Evolutionary conservation across 345 rosid genomes (phyloP).

Genomic region (Carallia brachiata): DNA sequence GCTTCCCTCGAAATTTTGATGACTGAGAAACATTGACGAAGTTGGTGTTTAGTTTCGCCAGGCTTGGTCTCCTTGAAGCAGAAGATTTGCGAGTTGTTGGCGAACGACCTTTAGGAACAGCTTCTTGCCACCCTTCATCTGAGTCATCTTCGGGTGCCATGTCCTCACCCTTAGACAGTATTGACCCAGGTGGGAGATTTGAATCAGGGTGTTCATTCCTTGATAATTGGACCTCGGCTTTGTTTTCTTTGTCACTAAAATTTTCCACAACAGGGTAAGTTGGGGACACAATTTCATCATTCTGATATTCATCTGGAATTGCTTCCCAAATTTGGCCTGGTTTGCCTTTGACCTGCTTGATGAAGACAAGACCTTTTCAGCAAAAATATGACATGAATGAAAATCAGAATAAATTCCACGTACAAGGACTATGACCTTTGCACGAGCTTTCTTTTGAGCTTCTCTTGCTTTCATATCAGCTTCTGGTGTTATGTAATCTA

Average conservation of each 20-base stretch:
- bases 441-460: slow-evolving; percentile 87
- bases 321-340: slow-evolving; percentile 67
- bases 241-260: slow-evolving; percentile 78
- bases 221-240: slow-evolving; percentile 46
- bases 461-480: slow-evolving; percentile 84
- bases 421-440: slow-evolving; percentile 55
- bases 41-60: slow-evolving; percentile 86
- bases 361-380: slow-evolving; percentile 17
- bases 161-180: slow-evolving; percentile 32
- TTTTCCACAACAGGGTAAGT: slow-evolving; percentile 46
- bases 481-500: slow-evolving; percentile 95
- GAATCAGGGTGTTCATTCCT: slow-evolving; percentile 49
- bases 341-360: slow-evolving; percentile 67
- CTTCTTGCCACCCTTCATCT: slow-evolving; percentile 99
- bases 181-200: slow-evolving; percentile 38
- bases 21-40: slow-evolving; percentile 65
- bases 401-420: not conserved
- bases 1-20: slow-evolving; percentile 66
- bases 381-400: slow-evolving; percentile 1
- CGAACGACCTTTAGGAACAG: slow-evolving; percentile 84
- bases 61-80: slow-evolving; percentile 67
- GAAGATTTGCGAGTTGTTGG: slow-evolving; percentile 66
- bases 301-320: slow-evolving; percentile 55
- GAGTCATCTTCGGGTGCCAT: slow-evolving; percentile 49
- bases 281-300: slow-evolving; percentile 53